Evolutionary conservation across 2,329 filamentous ascomycete species (phyloP).

Genomic region (Geoglossum cookeanum): DNA sequence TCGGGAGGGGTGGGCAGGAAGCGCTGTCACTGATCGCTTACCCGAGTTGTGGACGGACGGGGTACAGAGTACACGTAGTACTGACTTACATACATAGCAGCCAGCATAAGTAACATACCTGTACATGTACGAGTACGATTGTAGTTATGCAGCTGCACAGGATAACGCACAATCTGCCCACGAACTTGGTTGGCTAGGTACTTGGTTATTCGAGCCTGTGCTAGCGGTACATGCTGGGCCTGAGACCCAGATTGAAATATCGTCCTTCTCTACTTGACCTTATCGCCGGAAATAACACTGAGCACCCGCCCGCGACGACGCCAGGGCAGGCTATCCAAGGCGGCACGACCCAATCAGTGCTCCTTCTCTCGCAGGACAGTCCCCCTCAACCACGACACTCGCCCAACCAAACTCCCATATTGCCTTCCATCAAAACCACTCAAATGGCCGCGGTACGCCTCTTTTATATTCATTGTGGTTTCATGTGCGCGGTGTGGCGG

Average conservation of each 20-base stretch:
- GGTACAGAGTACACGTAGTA: neutral
- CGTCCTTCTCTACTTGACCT: constrained; percentile 45
- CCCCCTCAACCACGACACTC: constrained; percentile 4
- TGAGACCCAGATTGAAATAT: constrained; percentile 37
- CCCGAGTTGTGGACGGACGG: too few relatives aligned
- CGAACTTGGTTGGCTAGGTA: neutral
- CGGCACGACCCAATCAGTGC: constrained; percentile 20
- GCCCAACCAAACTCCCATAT: constrained; percentile 19
- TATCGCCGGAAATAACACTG: constrained; percentile 31
- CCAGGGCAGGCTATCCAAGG: constrained; percentile 19
- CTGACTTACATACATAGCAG: neutral
- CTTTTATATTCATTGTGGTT: neutral
- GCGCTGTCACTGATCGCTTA: neutral
- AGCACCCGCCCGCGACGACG: constrained; percentile 19
- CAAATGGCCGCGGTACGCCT: neutral
- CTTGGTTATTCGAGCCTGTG: constrained; percentile 6
- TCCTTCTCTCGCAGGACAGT: constrained; percentile 16
- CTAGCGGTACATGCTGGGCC: constrained; percentile 31
- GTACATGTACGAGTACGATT: neutral
- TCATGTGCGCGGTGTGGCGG: too few relatives aligned
- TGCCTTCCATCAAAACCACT: neutral
- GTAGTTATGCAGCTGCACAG: neutral
- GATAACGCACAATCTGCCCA: neutral
- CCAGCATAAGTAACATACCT: too few relatives aligned
- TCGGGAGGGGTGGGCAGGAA: too few relatives aligned